phyloP scores from a whole-genome alignment of 495 filamentous ascomycete species.

The Lasiosphaeriaceae sp. region DNA sequence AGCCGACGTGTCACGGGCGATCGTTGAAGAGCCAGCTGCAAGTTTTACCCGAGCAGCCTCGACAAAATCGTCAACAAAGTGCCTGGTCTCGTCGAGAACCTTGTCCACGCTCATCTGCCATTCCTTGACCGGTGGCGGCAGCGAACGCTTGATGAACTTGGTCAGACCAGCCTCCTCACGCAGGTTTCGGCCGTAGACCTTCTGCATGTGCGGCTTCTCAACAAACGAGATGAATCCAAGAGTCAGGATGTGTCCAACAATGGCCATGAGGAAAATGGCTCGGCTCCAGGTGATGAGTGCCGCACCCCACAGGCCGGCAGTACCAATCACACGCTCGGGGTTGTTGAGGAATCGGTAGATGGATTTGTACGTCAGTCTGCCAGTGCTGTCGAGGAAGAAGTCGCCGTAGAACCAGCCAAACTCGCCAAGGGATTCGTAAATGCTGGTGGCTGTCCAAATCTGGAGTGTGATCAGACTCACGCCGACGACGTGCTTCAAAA shows the following conservation, averaged over 20 bases:
- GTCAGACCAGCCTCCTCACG: constrained; percentile 86
- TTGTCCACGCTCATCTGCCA: constrained; percentile 85
- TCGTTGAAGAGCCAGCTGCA: constrained; percentile 76
- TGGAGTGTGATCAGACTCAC: constrained; percentile 78
- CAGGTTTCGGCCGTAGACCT: constrained; percentile 82
- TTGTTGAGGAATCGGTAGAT: constrained; percentile 99
- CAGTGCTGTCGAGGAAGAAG: constrained; percentile 87
- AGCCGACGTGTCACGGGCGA: constrained; percentile 82
- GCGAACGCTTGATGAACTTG: constrained; percentile 78
- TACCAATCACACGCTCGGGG: constrained; percentile 87
- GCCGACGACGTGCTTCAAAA: constrained; percentile 85
- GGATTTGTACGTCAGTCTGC: constrained; percentile 89
- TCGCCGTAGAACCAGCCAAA: constrained; percentile 99
- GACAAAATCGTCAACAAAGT: constrained; percentile 87
- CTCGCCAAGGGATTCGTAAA: constrained; percentile 94
- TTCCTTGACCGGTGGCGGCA: constrained; percentile 70
- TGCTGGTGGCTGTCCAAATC: constrained; percentile 87
- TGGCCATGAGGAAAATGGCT: constrained; percentile 75
- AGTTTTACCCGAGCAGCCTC: constrained; percentile 85
- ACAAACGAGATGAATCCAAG: constrained; percentile 89
- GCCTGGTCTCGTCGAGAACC: constrained; percentile 75
- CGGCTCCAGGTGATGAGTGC: constrained; percentile 87
- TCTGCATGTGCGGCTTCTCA: constrained; percentile 97
- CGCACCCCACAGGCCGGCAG: constrained; percentile 94
- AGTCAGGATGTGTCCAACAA: constrained; percentile 79